A percentile compares a stretch with the other conserved stretches of the same genome.
Conservation (phyloP, 2,329 filamentous ascomycete genomes). For the Cryoendolithus antarcticus region DNA sequence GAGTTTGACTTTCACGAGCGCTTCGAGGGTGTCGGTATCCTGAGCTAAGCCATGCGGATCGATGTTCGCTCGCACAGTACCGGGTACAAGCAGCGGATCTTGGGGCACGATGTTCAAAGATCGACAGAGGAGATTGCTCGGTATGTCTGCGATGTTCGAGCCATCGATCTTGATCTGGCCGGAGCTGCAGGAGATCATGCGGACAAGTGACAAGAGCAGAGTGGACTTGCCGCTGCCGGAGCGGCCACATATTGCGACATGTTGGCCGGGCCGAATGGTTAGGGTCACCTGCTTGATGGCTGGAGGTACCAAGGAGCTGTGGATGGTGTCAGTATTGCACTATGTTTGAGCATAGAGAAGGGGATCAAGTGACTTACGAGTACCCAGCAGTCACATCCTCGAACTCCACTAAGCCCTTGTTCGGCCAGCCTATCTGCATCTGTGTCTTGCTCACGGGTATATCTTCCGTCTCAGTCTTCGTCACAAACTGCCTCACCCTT, state of each 20-base stretch:
- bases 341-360: no score
- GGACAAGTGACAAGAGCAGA: slow-evolving; percentile 36
- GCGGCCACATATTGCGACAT: slow-evolving; percentile 30
- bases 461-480: no score
- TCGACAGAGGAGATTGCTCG: no score
- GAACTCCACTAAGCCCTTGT: no score
- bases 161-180: slow-evolving; percentile 37
- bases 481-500: no score
- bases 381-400: no score
- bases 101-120: slow-evolving; percentile 65
- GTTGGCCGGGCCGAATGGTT: slow-evolving; percentile 22
- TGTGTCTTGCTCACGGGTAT: no score
- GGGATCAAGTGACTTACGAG: no score
- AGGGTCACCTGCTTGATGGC: not conserved
- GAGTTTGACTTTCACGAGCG: slow-evolving; percentile 47
- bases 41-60: slow-evolving; percentile 62
- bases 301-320: no score
- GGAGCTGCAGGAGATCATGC: slow-evolving; percentile 33
- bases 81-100: slow-evolving; percentile 71
- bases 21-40: slow-evolving; percentile 57
- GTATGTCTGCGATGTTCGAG: slow-evolving; percentile 26
- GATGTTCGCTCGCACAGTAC: slow-evolving; percentile 62
- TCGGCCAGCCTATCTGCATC: no score
- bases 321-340: no score
- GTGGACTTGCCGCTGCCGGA: slow-evolving; percentile 11